Base-by-base conservation (phyloP, 371 early-diverging fungal species). In the Umbelopsis sp. region DNA sequence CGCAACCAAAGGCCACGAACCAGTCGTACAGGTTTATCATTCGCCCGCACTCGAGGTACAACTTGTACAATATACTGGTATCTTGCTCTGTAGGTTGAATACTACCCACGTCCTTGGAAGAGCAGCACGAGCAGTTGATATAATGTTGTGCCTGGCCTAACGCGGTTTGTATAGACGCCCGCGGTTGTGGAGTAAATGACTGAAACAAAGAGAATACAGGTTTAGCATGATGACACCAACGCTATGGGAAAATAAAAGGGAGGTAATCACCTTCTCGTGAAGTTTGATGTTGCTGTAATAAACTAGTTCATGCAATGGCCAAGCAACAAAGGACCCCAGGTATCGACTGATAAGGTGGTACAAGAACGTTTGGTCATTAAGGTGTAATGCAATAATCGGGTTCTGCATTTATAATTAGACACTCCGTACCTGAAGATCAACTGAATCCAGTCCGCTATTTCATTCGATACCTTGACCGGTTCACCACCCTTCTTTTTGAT, bases 21-120 rank as follows among this genome's bases (percentile, higher is more conserved):
- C 94, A 94, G 76, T 97, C 98, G 69, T 90, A 93, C 63, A 97
- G 75, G 75, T 97, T 97, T 78, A 97, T 94, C 84, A 97, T 75
- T 67, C 93, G 85, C 3, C 97, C 97, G 72, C 94, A 94, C 72
- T 97, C 97, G 12, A 93, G 83, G 75, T 97, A 94, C 18, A 97
- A 83, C 63, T 90, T 87, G 76, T 97, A 97, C 5, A 92, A 74
- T 44, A 97, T 92, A 75, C 90, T 88, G 0, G 92, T 89, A 77
- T 97, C 98, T 45, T 89, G 86, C 69, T 91, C 87, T n/a, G 88
- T 83, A 1, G 89, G 80, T 16, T 71, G 69, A 57, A 71, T 71
- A 7, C 71, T 73, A 41, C 67, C 68, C 0, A 66, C 57, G 16
- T 70, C 67, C 16, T 63, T 65, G 9, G 65, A 65, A 37, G 44